Base-by-base conservation (phyloP, 768 basidiomycete genomes). In the Collybia sordida region DNA sequence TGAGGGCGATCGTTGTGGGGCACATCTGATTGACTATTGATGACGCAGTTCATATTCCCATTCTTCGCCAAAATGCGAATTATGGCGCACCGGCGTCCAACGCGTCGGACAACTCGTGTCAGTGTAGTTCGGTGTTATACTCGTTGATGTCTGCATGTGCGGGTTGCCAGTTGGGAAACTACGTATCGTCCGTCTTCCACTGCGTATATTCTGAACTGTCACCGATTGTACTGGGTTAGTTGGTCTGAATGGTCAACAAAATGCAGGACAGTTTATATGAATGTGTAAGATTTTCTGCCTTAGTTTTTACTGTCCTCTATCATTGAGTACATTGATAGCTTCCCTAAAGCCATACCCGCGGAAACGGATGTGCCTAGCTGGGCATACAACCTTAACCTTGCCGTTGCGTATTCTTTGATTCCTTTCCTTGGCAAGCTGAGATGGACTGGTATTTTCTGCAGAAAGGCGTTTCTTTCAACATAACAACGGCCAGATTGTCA, bases 71-170 rank as follows among this genome's bases (percentile, higher is more conserved):
- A 21, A 40, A 54, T 38, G 22, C 25, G 15, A n/a, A 50, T 11
- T 59, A 59, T 31, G n/a, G 24, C 3, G 55, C 51, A 7, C 51
- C 58, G 6, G 36, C 42, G 3, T 18, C 28, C n/a, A 44, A 22
- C 15, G 37, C 45, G 39, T 24, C 44, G 4, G 14, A 51, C 15
- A 65, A 61, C 37, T 3, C 44, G 7, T 71, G 69, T 51, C 53
- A 62, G 36, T 71, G 69, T 49, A 70, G 61, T 48, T 59, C 65
- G 6, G 62, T 68, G 42, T 58, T 63, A 11, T 70, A 68, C 53
- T 68, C 67, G 4, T 49, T 71, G 17, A 44, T 67, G 25, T 62
- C 62, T 28, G 66, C 64, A 22, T 71, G 69, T 39, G 67, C 56
- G 14, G 54, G 55, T 12, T 70, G 68, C 53, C 68, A 70, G 31